Conservation (phyloP, 1,284 basidiomycete genomes). For the Phaffia rhodozyma region DNA sequence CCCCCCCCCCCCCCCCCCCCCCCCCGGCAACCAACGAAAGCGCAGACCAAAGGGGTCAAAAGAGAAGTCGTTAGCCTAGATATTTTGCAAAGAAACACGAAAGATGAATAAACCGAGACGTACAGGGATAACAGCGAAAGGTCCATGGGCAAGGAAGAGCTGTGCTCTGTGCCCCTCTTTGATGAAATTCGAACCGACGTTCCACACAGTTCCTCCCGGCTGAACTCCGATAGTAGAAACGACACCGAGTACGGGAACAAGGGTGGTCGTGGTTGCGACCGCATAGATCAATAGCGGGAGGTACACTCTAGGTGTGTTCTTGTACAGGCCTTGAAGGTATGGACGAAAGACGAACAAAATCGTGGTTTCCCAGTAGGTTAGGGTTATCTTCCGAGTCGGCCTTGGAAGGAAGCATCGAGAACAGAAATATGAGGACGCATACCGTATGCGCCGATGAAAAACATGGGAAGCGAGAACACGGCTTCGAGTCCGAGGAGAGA, state of each 20-base stretch:
- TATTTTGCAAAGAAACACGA: not conserved
- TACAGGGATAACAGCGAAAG: not conserved
- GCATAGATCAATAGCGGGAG: constrained; percentile 56
- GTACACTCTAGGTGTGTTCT: constrained; percentile 43
- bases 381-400: constrained; percentile 26
- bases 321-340: constrained; percentile 9
- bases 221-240: constrained; percentile 41
- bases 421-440: constrained; percentile 49
- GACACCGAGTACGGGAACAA: constrained; percentile 53
- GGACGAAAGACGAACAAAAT: not conserved
- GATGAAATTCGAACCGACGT: not conserved
- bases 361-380: not conserved
- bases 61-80: not conserved
- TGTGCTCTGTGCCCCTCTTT: not conserved
- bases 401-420: not conserved
- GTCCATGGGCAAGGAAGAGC: too few species aligned
- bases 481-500: constrained; percentile 30
- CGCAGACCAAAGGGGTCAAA: constrained; percentile 15
- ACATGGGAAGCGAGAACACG: constrained; percentile 63
- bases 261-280: constrained; percentile 63
- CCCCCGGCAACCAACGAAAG: constrained; percentile 18
- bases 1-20: too few species aligned
- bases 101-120: not conserved
- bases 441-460: constrained; percentile 52
- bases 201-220: constrained; percentile 16